phyloP scores from a whole-genome alignment of 345 rosid species.

The Rhodamnia argentea region DNA sequence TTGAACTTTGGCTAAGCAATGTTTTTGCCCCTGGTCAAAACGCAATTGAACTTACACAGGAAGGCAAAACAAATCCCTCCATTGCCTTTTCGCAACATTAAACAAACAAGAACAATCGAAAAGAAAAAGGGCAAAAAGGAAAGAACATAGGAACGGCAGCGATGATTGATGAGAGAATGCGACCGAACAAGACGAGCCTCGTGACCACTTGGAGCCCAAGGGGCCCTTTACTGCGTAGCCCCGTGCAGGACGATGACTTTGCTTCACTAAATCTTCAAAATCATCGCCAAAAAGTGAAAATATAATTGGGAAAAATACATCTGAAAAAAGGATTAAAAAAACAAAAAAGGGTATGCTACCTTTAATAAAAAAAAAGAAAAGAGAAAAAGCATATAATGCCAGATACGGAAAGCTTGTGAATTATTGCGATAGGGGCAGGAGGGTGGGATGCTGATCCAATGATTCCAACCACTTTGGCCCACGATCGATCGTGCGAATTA shows the following conservation, averaged over 20 bases:
- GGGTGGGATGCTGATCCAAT: not conserved
- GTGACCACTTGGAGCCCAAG: not conserved
- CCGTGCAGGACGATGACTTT: not conserved
- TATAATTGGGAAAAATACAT: not conserved
- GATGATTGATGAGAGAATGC: not conserved
- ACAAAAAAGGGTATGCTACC: not conserved
- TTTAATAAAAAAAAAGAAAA: not conserved
- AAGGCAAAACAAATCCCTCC: not conserved
- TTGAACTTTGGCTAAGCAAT: not conserved
- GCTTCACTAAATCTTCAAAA: not conserved
- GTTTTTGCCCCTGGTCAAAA: not conserved
- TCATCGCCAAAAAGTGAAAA: not conserved
- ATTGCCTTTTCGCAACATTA: not conserved
- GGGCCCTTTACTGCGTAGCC: not conserved
- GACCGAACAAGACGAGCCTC: not conserved
- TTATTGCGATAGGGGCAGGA: not conserved
- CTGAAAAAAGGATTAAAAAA: not conserved
- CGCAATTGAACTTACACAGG: not conserved
- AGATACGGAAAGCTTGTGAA: not conserved
- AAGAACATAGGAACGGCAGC: not conserved
- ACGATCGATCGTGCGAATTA: not conserved
- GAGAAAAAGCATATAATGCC: not conserved
- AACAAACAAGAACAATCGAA: not conserved
- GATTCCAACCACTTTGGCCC: not conserved
- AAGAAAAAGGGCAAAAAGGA: not conserved